A percentile compares a stretch with the other conserved stretches of the same genome.
phyloP scores from a whole-genome alignment of 805 yeast genomes.

The Sugiyamaella valdiviana region DNA sequence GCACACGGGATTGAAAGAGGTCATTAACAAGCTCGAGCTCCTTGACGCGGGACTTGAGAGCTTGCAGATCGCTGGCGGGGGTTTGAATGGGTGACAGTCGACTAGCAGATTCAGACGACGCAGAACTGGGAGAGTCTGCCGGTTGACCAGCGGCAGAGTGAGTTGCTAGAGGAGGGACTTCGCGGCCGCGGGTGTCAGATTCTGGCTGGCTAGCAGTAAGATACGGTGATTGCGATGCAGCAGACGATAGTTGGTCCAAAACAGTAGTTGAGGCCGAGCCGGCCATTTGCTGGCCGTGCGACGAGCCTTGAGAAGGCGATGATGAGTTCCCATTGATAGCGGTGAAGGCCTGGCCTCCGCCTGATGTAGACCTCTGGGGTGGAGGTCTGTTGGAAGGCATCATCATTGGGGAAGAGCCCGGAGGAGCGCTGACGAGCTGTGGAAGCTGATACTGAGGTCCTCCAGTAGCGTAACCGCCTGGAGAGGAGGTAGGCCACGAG shows the following conservation, averaged over 20 bases:
- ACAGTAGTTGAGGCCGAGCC: constrained; percentile 6
- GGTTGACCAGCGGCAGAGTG: constrained; percentile 16
- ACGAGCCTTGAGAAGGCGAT: background rate
- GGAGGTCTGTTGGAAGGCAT: background rate
- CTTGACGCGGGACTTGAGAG: constrained; percentile 67
- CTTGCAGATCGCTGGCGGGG: background rate
- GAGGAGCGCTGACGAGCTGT: background rate
- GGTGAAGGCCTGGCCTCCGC: constrained; percentile 1
- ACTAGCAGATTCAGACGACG: constrained; percentile 13
- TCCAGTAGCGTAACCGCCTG: background rate
- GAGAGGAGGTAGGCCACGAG: background rate
- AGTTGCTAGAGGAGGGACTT: background rate
- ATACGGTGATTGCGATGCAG: constrained; percentile 19
- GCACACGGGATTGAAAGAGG: constrained; percentile 71
- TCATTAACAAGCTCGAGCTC: constrained; percentile 91
- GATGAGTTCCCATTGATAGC: constrained; percentile 1
- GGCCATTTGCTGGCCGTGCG: background rate
- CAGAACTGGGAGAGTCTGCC: constrained; percentile 13
- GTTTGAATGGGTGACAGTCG: constrained; percentile 5
- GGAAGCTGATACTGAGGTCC: background rate
- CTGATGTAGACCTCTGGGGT: background rate
- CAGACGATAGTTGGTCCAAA: constrained; percentile 20
- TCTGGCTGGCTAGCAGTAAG: constrained; percentile 18
- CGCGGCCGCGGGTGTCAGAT: constrained; percentile 14
- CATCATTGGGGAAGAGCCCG: background rate